Base-by-base conservation (phyloP, 2,329 filamentous ascomycete genomes). In the Ustulina deusta region DNA sequence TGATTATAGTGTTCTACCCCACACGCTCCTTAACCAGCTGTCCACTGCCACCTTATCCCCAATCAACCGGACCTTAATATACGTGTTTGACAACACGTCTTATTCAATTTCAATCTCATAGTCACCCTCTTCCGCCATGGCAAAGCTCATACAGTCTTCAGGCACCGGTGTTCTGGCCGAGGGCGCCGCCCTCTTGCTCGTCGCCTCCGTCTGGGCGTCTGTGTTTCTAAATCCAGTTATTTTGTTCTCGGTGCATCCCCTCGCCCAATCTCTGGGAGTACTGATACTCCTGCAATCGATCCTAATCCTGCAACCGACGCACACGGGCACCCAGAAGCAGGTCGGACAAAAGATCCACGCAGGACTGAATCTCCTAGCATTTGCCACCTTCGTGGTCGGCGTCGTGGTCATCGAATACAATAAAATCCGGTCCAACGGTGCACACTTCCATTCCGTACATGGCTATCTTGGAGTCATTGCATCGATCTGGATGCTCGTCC, bases 201-300 rank as follows among this genome's bases (percentile, higher is more conserved):
- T 89, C 56, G 87, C 88, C 40, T 87, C 95, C 64, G 85, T 97
- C 72, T 97, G 93, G 93, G 87, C 88, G 52, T 87, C 87, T 63
- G 87, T 97, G 71, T 88, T 97, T 77, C 86, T 89, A 48, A 84
- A 90, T 63, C 77, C 77, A 34, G 77, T 97, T 69, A 92, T 93
- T 44, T 89, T 97, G 74, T 97, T 98, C 86, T 94, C 93, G 20
- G 89, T 91, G 9, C 95, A 98, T 79, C 95, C 95, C 7, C 89
- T 97, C 77, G 83, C 90, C 66, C 84, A 87, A 81, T 85, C 83
- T 11, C 72, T 91, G 65, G 94, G 89, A 56, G 79, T 97, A 66
- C 84, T 97, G 69, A 84, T 93, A 65, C 84, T 96, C 74, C 86
- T 92, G 20, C 91, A 97, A 83, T 91, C 91, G 63, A 89, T 94